Percentiles rank a stretch among this genome's conserved stretches.
phyloP scores from a whole-genome alignment of 495 filamentous ascomycete genomes.

The Haplographium delicatum region DNA sequence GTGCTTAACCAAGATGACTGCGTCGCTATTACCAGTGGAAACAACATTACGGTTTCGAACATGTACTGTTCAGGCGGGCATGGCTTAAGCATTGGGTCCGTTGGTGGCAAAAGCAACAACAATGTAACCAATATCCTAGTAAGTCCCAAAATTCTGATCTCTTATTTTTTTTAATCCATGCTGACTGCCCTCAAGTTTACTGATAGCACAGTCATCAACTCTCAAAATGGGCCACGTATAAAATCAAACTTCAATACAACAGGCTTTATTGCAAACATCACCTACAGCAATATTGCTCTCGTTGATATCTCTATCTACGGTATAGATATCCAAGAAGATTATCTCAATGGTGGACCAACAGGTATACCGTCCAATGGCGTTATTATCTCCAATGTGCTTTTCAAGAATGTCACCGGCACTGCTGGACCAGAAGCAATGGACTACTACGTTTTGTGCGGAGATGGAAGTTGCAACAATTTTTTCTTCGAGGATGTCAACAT shows the following conservation, averaged over 20 bases:
- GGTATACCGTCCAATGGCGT: constrained; percentile 41
- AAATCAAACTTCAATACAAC: constrained; percentile 42
- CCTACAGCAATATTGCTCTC: constrained; percentile 39
- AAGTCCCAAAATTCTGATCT: neutral
- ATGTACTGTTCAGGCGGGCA: constrained; percentile 42
- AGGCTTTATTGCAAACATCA: constrained; percentile 36
- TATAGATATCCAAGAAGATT: constrained; percentile 45
- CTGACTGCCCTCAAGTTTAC: constrained; percentile 23
- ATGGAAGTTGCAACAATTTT: constrained; percentile 40
- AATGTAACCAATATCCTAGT: constrained; percentile 37
- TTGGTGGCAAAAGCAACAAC: constrained; percentile 45
- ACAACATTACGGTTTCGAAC: constrained; percentile 30
- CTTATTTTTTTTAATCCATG: neutral
- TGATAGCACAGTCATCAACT: constrained; percentile 29
- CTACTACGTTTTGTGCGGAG: constrained; percentile 47
- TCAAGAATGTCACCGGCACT: constrained; percentile 40
- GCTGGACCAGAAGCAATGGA: constrained; percentile 25
- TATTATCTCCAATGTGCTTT: constrained; percentile 33
- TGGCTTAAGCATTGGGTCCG: constrained; percentile 42
- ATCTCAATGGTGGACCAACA: constrained; percentile 43
- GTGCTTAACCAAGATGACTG: constrained; percentile 45
- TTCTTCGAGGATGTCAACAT: constrained; percentile 35
- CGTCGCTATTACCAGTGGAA: constrained; percentile 37
- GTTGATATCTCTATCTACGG: constrained; percentile 40
- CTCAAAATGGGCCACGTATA: constrained; percentile 39